A percentile compares a stretch with the other conserved stretches of the same genome.
Evolutionary conservation across 2,329 filamentous ascomycete species (phyloP).

Genomic region (Seiridium unicorne): DNA sequence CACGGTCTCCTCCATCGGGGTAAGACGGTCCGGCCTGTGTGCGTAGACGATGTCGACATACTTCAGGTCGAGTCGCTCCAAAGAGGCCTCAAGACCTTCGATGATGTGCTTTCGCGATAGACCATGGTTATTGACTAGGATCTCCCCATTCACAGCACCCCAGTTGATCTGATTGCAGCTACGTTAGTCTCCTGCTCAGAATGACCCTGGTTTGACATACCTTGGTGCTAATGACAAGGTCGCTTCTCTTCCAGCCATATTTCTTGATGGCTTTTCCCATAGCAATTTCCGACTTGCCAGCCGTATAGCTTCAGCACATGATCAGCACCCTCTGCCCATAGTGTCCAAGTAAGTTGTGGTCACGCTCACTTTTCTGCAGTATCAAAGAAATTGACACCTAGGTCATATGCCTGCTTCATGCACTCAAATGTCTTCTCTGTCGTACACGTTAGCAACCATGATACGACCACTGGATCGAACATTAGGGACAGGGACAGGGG

Average conservation of each 20-base stretch:
- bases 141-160: conserved; percentile 58
- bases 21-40: conserved; percentile 65
- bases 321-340: neutral
- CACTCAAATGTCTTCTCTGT: conserved; percentile 58
- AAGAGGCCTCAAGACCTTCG: conserved; percentile 60
- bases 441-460: neutral
- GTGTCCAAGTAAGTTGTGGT: neutral
- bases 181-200: neutral
- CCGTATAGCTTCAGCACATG: conserved; percentile 40
- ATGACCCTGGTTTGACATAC: neutral
- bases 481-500: too few relatives aligned
- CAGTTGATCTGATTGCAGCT: conserved; percentile 58
- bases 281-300: conserved; percentile 60
- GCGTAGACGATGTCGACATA: conserved; percentile 71
- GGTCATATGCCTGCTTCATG: conserved; percentile 61
- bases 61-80: conserved; percentile 55
- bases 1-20: conserved; percentile 70
- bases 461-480: too few relatives aligned
- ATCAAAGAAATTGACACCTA: conserved; percentile 63
- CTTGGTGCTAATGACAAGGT: conserved; percentile 61
- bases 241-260: conserved; percentile 60
- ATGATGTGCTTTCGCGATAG: conserved; percentile 69
- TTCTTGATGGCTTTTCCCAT: conserved; percentile 62
- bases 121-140: conserved; percentile 64
- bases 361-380: conserved; percentile 44